Evolutionary conservation across 208 protist genomes (phyloP), one percentile per base, ranked within the genome.

Genomic region (Trypanosoma boissoni): DNA sequence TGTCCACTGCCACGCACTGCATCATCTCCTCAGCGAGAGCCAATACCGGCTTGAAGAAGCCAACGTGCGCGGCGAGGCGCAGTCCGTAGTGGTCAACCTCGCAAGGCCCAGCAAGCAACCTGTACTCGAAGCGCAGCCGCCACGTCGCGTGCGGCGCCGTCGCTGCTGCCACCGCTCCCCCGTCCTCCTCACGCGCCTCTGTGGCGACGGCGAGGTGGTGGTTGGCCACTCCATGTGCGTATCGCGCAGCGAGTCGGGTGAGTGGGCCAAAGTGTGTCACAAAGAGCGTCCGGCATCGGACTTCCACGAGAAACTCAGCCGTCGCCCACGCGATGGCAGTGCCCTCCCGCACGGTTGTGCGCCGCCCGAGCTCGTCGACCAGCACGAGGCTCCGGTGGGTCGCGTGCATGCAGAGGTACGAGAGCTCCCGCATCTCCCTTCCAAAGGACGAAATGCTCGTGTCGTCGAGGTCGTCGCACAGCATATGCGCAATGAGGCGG

Each of bases 341-440:
- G 37, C 97, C 98, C 52, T 99, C 96, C 28, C 90, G 89, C 14
- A 93, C 98, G 28, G 71, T 83, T 0, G 96, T 99, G 64, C 96
- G 91, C n/a, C 98, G 62, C 18, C 98, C 97, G 2, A 99, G 81
- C 72, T 99, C 98, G 68, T 99, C 98, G 10, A 99, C 58, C 32
- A 99, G 86, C 43, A 99, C 97, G 9, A 99, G 65, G 31, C 91
- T 98, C 26, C 83, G 57, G 2, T 29, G 20, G 7, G 96, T 99
- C 2, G 95, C 95, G 34, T 74, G 65, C 64, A 80, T 63, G 43
- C 94, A 75, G 24, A 90, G 3, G 34, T 97, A 78, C 16, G 88
- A 90, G 16, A 83, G 50, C 50, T 88, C 80, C 51, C 75, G 74
- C 56, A 95, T 66, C 64, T 95, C 83, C 21, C 68, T 72, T 27